A percentile compares a stretch with the other conserved stretches of the same genome.
Conservation (phyloP, 805 yeast species). For the Candida pseudofarinosa region DNA sequence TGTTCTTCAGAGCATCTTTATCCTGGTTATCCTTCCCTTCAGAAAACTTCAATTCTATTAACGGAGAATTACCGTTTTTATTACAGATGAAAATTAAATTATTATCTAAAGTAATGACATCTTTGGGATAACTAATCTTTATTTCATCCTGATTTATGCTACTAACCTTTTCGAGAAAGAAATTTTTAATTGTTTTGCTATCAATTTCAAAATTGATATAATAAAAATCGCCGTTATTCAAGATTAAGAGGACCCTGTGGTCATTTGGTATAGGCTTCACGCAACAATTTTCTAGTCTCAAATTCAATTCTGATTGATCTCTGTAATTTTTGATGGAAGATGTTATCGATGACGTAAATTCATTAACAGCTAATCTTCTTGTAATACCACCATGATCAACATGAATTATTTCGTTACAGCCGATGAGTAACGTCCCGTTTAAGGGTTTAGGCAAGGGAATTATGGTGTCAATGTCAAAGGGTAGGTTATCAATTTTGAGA, state of each 20-base stretch:
- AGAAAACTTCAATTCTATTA: slow-evolving; percentile 37
- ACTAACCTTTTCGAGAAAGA: slow-evolving; percentile 31
- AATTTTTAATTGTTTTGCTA: slow-evolving; percentile 37
- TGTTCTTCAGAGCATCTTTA: slow-evolving; percentile 1
- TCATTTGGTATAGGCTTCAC: slow-evolving; percentile 33
- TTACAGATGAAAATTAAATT: slow-evolving; percentile 57
- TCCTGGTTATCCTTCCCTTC: slow-evolving; percentile 5
- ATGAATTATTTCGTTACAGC: slow-evolving; percentile 74
- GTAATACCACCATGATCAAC: slow-evolving; percentile 73
- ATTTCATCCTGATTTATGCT: slow-evolving; percentile 24
- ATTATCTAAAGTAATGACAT: slow-evolving; percentile 37
- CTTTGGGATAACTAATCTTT: slow-evolving; percentile 34
- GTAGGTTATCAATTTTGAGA: slow-evolving; percentile 58
- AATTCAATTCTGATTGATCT: slow-evolving; percentile 48
- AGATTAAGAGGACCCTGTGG: slow-evolving; percentile 28
- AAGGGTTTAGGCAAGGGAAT: slow-evolving; percentile 62
- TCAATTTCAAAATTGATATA: slow-evolving; percentile 36
- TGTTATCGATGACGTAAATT: slow-evolving; percentile 41
- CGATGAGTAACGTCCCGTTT: slow-evolving; percentile 66
- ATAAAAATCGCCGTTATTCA: slow-evolving; percentile 30
- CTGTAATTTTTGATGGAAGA: slow-evolving; percentile 30
- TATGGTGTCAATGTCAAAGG: slow-evolving; percentile 67
- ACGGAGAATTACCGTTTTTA: slow-evolving; percentile 53
- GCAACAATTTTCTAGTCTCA: slow-evolving; percentile 53
- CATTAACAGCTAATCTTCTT: slow-evolving; percentile 60